Evolutionary conservation across 148 eudicot genomes (phyloP).

Genomic region (Vaccinium vitisidaea): DNA sequence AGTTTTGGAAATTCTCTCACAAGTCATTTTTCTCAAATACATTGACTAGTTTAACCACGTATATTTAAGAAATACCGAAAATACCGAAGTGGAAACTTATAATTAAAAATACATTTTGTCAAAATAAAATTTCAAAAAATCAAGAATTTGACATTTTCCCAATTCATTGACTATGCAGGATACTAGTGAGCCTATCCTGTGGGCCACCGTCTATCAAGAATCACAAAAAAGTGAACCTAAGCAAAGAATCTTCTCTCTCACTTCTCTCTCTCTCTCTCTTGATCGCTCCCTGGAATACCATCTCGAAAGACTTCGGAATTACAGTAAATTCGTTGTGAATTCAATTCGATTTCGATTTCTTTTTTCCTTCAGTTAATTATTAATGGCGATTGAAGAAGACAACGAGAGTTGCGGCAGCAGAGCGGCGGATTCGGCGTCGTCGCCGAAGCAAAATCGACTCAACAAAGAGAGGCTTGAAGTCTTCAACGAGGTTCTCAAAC

Average conservation of each 20-base stretch:
- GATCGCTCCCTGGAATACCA: not conserved
- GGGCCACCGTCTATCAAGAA: slow-evolving; percentile 10
- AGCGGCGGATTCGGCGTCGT: slow-evolving; percentile 28
- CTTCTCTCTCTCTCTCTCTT: slow-evolving; percentile 1
- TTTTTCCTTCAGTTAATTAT: not conserved
- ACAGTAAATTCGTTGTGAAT: not conserved
- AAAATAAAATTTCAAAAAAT: too few species aligned
- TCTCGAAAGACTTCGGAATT: slow-evolving; percentile 7
- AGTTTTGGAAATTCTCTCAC: too few species aligned
- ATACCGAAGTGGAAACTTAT: too few species aligned
- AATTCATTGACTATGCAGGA: too few species aligned
- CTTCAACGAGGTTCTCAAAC: slow-evolving; percentile 41
- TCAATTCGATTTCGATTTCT: not conserved
- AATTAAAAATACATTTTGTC: too few species aligned
- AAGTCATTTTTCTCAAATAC: too few species aligned
- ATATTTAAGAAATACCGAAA: too few species aligned
- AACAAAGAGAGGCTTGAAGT: slow-evolving; percentile 37
- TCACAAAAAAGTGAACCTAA: not conserved
- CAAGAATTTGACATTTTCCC: too few species aligned
- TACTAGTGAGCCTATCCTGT: not conserved
- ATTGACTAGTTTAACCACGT: too few species aligned
- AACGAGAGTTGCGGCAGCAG: slow-evolving; percentile 59
- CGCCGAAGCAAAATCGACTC: slow-evolving; percentile 27
- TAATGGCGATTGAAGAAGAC: slow-evolving; percentile 60
- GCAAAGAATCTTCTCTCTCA: not conserved